Evolutionary conservation across 2,329 filamentous ascomycete species (phyloP), one percentile per base, ranked within the genome.

Genomic region (Colletotrichum sp.): DNA sequence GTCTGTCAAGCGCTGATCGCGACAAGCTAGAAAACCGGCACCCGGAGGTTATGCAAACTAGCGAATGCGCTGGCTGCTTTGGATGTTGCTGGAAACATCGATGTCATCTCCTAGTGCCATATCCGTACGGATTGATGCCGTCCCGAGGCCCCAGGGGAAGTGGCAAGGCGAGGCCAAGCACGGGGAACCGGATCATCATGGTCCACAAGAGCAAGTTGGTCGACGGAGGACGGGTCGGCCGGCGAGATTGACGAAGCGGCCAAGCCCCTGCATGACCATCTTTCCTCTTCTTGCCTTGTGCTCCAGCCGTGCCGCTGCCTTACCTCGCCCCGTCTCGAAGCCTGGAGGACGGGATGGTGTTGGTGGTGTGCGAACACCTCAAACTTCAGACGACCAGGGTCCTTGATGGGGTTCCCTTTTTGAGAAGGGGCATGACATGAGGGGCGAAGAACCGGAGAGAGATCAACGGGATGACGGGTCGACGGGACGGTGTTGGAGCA

Each of bases 171-270:
- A 68, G 57, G 69, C 63, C 69, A 68, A 59, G 73, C 39, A 69
- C 64, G 64, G 73, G 57, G 57, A 73, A 26, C 39, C 73, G 64
- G 64, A 36, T 55, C 32, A 6, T 59, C 24, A 55, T 55, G n/a
- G 57, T 72, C 49, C 52, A 26, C 57, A 36, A 24, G 49, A 28
- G 62, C 34, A 36, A 75, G 44, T 39, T 36, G 39, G 63, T 64
- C 49, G 24, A n/a, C 26, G 52, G 44, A 21, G 39, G 69, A 44
- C 34, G 13, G 60, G 24, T 34, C 59, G 39, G 62, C 57, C 30
- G 57, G 57, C 64, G 39, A 76, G 73, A 72, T 72, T 69, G 36
- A 76, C 69, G 57, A 73, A 59, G 57, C 12, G 59, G 28, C 36
- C 13, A 34, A 15, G 8, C 30, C 36, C 67, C n/a, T 36, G 59